These are phyloP conservation scores for Solioccasus polychromus DNA, from an alignment of 768 basidiomycete genomes.

Conservation along the genomic window DNA sequence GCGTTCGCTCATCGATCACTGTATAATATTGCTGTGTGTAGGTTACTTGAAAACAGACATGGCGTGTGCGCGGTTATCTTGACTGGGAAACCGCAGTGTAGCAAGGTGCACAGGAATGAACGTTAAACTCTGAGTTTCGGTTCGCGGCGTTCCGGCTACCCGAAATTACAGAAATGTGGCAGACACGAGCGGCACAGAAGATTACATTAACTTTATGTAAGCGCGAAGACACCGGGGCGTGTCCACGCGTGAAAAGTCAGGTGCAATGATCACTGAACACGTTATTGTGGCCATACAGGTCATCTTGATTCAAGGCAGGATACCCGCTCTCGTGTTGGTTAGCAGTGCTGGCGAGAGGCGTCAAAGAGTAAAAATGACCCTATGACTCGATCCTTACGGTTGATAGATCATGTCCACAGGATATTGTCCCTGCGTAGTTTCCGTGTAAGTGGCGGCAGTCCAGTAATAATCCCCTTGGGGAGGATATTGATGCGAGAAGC, in stretches of 20 bases:
- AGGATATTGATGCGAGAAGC: background rate
- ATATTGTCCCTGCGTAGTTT: slow-evolving; percentile 3
- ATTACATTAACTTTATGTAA: slow-evolving; percentile 11
- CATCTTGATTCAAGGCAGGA: slow-evolving; percentile 5
- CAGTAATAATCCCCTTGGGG: slow-evolving; percentile 1
- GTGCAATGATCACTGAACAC: slow-evolving; percentile 12
- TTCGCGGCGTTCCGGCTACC: slow-evolving; percentile 1
- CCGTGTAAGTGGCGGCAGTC: background rate
- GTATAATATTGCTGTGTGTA: slow-evolving; percentile 19
- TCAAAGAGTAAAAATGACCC: background rate
- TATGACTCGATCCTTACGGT: slow-evolving; percentile 5
- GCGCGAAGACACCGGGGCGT: no score
- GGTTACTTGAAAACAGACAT: slow-evolving; percentile 7
- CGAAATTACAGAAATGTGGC: slow-evolving; percentile 24
- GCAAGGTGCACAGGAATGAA: slow-evolving; percentile 15
- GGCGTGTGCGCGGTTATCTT: slow-evolving; percentile 1
- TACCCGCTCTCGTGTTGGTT: slow-evolving; percentile 11
- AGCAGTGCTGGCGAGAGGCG: slow-evolving; percentile 5
- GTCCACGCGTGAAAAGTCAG: slow-evolving; percentile 9
- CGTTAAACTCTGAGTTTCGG: background rate
- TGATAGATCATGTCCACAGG: slow-evolving; percentile 4
- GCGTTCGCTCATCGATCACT: background rate
- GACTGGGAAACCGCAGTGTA: slow-evolving; percentile 3
- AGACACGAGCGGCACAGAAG: slow-evolving; percentile 18
- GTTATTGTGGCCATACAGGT: slow-evolving; percentile 5